These are phyloP conservation scores for Fomitopsis palustris DNA, from an alignment of 1,284 basidiomycete genomes.

Conservation along the genomic window DNA sequence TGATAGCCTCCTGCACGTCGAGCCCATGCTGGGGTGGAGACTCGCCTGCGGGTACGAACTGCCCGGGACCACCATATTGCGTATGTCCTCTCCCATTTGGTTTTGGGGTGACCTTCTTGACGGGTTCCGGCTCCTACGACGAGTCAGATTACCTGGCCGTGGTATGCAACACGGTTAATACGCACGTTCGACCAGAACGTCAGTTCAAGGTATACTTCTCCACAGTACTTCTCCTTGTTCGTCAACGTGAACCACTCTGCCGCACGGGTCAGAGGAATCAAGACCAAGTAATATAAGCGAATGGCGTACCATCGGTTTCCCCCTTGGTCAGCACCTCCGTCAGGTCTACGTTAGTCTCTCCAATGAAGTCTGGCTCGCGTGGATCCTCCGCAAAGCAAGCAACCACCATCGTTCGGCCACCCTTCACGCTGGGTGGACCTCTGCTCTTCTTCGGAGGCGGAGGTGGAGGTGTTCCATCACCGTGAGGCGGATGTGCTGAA, in stretches of 20 bases:
- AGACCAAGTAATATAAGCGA: neutral
- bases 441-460: slow-evolving; percentile 55
- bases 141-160: neutral
- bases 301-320: slow-evolving; percentile 86
- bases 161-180: slow-evolving; percentile 14
- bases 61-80: slow-evolving; percentile 74
- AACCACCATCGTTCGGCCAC: slow-evolving; percentile 76
- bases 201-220: slow-evolving; percentile 91
- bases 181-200: slow-evolving; percentile 95
- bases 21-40: slow-evolving; percentile 26
- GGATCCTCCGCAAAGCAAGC: slow-evolving; percentile 94
- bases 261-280: slow-evolving; percentile 2
- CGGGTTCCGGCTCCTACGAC: slow-evolving; percentile 66
- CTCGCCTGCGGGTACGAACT: slow-evolving; percentile 59
- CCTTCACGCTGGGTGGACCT: slow-evolving; percentile 59
- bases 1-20: slow-evolving; percentile 21
- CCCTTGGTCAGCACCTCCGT: slow-evolving; percentile 91
- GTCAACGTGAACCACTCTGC: slow-evolving; percentile 92
- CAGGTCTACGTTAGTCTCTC: slow-evolving; percentile 85
- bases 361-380: slow-evolving; percentile 94
- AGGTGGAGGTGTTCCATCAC: slow-evolving; percentile 54
- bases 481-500: slow-evolving; percentile 44
- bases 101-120: slow-evolving; percentile 58
- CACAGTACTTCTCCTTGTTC: slow-evolving; percentile 89
- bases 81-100: slow-evolving; percentile 40